Percentiles rank a stretch among this genome's conserved stretches.
Evolutionary conservation across 306 rosid species (phyloP).

Genomic region (Astragalus membranaceus): DNA sequence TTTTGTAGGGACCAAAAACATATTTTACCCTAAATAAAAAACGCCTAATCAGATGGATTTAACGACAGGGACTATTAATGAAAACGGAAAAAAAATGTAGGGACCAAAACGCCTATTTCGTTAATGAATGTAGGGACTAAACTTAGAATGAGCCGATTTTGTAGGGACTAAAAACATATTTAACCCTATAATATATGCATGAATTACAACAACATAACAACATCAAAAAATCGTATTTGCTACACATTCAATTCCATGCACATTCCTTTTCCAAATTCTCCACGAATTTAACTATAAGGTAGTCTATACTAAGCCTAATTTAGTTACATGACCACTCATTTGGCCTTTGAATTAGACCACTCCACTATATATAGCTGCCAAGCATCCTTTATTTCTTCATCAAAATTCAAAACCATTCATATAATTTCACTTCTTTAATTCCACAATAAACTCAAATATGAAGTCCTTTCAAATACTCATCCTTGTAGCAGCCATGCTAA

Average conservation of each 20-base stretch:
- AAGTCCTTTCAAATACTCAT: slow-evolving; percentile 16
- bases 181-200: too few species aligned
- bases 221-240: background rate
- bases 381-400: background rate
- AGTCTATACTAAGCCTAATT: slow-evolving; percentile 32
- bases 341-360: slow-evolving; percentile 21
- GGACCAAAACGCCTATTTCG: too few species aligned
- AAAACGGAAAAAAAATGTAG: too few species aligned
- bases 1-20: too few species aligned
- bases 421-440: background rate
- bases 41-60: too few species aligned
- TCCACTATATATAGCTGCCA: slow-evolving; percentile 14
- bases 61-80: too few species aligned
- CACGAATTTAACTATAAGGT: too few species aligned
- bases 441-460: slow-evolving; percentile 8
- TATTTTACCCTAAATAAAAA: too few species aligned
- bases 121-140: too few species aligned
- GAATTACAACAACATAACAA: background rate
- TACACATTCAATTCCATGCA: too few species aligned
- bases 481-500: slow-evolving; percentile 16
- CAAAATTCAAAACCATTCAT: slow-evolving; percentile 3
- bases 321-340: slow-evolving; percentile 18
- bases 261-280: background rate
- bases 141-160: too few species aligned
- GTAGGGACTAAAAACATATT: too few species aligned